Evolutionary conservation across 805 yeast species (phyloP).

Genomic region (Yarrowia osloensis): DNA sequence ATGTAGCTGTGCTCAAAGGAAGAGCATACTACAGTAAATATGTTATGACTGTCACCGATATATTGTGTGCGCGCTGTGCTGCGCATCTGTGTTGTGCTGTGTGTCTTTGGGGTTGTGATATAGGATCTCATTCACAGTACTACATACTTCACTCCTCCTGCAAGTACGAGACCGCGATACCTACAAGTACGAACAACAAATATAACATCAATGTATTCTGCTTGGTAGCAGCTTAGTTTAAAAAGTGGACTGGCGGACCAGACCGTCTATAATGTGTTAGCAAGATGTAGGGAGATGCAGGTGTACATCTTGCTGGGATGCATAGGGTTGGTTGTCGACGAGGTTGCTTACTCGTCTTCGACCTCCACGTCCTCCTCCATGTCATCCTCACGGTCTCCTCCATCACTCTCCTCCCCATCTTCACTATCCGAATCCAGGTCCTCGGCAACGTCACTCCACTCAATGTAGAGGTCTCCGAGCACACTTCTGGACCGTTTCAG

Average conservation of each 20-base stretch:
- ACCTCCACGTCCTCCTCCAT: slow-evolving; percentile 36
- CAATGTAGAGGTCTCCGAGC: slow-evolving; percentile 63
- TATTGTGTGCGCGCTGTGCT: too few relatives aligned
- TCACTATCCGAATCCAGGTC: slow-evolving; percentile 51
- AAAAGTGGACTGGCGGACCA: not conserved
- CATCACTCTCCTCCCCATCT: slow-evolving; percentile 46
- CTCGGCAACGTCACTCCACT: slow-evolving; percentile 80
- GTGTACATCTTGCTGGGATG: not conserved
- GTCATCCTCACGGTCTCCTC: slow-evolving; percentile 39
- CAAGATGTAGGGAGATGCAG: not conserved
- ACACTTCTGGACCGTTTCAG: slow-evolving; percentile 60
- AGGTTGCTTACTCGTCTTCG: slow-evolving; percentile 23
- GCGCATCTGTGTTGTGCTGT: too few relatives aligned
- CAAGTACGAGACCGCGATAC: too few relatives aligned
- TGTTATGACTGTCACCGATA: too few relatives aligned
- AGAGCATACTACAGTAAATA: too few relatives aligned
- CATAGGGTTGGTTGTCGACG: not conserved
- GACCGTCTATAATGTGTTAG: not conserved
- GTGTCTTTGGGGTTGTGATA: too few relatives aligned
- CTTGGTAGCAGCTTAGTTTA: not conserved
- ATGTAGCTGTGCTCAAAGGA: too few relatives aligned
- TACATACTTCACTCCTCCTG: too few relatives aligned
- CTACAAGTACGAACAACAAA: too few relatives aligned
- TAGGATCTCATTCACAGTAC: too few relatives aligned
- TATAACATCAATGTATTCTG: not conserved